Evolutionary conservation across 73 alveolate species (phyloP).

Genomic region (Paramecium tetraurelia): DNA sequence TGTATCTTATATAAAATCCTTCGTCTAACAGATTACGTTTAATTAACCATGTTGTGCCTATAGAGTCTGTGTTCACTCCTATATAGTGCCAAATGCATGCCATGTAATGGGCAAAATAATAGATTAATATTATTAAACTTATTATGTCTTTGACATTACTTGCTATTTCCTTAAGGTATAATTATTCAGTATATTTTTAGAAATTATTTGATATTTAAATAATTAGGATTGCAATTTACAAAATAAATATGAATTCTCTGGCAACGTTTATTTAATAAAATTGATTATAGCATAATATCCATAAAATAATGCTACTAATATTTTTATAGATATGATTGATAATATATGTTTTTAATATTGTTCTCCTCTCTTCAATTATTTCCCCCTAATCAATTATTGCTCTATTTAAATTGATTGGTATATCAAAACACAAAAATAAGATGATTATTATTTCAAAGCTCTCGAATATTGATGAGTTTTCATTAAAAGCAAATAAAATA

Average conservation of each 20-base stretch:
- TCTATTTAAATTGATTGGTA: neutral
- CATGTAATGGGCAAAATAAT: conserved; percentile 11
- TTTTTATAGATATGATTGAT: neutral
- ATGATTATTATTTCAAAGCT: neutral
- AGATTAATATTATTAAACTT: neutral
- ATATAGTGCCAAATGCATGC: conserved; percentile 13
- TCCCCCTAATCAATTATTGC: conserved; percentile 27
- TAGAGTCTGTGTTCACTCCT: neutral
- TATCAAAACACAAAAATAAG: neutral
- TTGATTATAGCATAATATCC: neutral
- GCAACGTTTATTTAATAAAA: neutral
- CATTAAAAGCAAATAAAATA: neutral
- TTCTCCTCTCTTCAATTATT: neutral
- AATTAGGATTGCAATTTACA: neutral
- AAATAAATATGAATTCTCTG: neutral
- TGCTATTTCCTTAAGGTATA: neutral
- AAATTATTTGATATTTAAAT: neutral
- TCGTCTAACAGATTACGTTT: neutral
- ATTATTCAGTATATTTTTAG: neutral
- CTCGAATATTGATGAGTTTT: neutral
- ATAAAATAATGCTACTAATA: neutral
- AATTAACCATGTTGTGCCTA: conserved; percentile 14
- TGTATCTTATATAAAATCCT: neutral
- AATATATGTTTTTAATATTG: neutral
- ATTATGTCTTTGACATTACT: neutral